Evolutionary conservation across 495 filamentous ascomycete species (phyloP), one percentile per base, ranked within the genome.

Genomic region (Evansstolkia leycettana): DNA sequence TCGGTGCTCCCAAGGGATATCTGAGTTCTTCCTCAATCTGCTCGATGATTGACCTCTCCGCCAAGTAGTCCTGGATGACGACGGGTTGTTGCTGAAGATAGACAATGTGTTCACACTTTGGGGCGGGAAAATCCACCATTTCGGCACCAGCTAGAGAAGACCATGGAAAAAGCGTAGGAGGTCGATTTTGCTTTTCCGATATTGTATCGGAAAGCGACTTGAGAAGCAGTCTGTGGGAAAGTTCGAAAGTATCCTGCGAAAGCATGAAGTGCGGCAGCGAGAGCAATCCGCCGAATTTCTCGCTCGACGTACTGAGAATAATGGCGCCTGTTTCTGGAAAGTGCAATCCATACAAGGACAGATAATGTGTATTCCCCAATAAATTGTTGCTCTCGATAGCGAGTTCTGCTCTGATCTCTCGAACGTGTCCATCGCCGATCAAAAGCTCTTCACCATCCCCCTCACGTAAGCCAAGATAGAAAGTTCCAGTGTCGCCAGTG

Each of bases 271-370:
- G 85, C 14, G 90, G 88, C 39, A 96, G 57, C 15, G 79, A 76
- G 51, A 94, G 92, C 19, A 95, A 73, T 25, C 90, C 90, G 14
- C 78, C 70, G 51, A 87, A 95, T 60, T 92, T 94, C 52, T 93
- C 82, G 48, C 83, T 92, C 9, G 87, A 84, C 1, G 90, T 95
- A 6, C 77, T 82, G 34, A 95, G 53, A 11, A 95, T 56, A 28
- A 92, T 77, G 4, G 71, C 67, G 2, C 90, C 90, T 31, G 75
- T 69, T 17, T 71, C 63, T 17, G 78, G 76, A 62, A 83, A 89
- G 62, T 95, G 88, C 3, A 90, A 70, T 13, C 90, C 90, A 46
- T 82, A 73, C 26, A 94, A 56, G 16, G 69, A 69, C 52, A 92
- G 67, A 37, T 83, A 76, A 72, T 79, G 84, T 43, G 74, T 80